These are phyloP conservation scores for Capronia americana DNA, from an alignment of 2,329 filamentous ascomycete genomes.

Conservation along the genomic window DNA sequence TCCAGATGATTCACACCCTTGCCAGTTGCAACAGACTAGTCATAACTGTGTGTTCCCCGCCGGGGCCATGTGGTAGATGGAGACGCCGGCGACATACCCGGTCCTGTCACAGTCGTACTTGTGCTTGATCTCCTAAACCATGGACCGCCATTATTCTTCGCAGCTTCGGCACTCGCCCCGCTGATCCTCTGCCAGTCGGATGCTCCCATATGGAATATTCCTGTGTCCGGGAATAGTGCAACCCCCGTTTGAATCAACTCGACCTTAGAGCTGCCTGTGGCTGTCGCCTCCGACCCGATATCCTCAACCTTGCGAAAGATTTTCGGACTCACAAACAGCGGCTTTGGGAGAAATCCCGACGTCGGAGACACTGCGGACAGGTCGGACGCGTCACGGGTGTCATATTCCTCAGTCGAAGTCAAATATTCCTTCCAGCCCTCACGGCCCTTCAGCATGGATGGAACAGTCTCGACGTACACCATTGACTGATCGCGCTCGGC, in stretches of 20 bases:
- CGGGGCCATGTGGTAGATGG: background rate
- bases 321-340: background rate
- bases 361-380: background rate
- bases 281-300: background rate
- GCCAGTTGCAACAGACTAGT: background rate
- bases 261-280: background rate
- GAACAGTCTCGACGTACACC: conserved; percentile 4
- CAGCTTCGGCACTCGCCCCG: background rate
- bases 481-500: conserved; percentile 16
- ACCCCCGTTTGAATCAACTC: background rate
- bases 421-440: background rate
- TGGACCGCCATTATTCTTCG: background rate
- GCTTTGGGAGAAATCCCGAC: background rate
- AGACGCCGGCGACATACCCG: background rate
- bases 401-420: background rate
- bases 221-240: background rate
- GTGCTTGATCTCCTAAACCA: background rate
- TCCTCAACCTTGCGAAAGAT: background rate
- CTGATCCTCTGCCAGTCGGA: background rate
- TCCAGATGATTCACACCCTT: background rate
- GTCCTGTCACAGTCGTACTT: background rate
- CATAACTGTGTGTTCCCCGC: background rate
- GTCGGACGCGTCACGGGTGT: background rate
- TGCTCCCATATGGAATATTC: background rate
- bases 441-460: background rate